Evolutionary conservation across 116 monocot genomes (phyloP).

Genomic region (Phalaenopsis hybrid): DNA sequence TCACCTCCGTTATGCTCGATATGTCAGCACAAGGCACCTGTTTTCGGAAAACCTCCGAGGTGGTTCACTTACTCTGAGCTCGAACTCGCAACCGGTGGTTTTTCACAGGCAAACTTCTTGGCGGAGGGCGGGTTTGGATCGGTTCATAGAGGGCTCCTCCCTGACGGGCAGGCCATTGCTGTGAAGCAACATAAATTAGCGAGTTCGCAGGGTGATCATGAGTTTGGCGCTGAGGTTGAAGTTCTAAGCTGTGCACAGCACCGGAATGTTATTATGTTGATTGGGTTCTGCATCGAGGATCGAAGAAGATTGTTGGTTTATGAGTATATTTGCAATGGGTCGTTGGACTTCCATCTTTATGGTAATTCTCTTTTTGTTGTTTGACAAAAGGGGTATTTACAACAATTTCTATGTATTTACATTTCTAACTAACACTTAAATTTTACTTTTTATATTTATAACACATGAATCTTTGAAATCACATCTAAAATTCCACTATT

Average conservation of each 20-base stretch:
- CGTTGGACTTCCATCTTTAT: slow-evolving; percentile 81
- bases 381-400: not conserved
- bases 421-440: too few relatives aligned
- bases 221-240: slow-evolving; percentile 88
- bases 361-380: slow-evolving; percentile 28
- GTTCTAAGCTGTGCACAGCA: slow-evolving; percentile 92
- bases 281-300: slow-evolving; percentile 79
- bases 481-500: too few relatives aligned
- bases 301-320: slow-evolving; percentile 68
- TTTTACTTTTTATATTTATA: too few relatives aligned
- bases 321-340: slow-evolving; percentile 92
- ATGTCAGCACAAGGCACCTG: slow-evolving; percentile 82
- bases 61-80: slow-evolving; percentile 84
- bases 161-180: slow-evolving; percentile 78
- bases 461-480: too few relatives aligned
- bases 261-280: slow-evolving; percentile 82
- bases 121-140: slow-evolving; percentile 93
- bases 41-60: slow-evolving; percentile 84
- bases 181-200: slow-evolving; percentile 87
- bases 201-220: slow-evolving; percentile 77
- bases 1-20: slow-evolving; percentile 94
- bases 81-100: slow-evolving; percentile 69
- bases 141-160: slow-evolving; percentile 69
- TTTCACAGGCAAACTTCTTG: slow-evolving; percentile 77
- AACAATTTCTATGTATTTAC: too few relatives aligned